phyloP scores from a whole-genome alignment of 2,329 filamentous ascomycete species.

The Cercospora zeae-maydis region DNA sequence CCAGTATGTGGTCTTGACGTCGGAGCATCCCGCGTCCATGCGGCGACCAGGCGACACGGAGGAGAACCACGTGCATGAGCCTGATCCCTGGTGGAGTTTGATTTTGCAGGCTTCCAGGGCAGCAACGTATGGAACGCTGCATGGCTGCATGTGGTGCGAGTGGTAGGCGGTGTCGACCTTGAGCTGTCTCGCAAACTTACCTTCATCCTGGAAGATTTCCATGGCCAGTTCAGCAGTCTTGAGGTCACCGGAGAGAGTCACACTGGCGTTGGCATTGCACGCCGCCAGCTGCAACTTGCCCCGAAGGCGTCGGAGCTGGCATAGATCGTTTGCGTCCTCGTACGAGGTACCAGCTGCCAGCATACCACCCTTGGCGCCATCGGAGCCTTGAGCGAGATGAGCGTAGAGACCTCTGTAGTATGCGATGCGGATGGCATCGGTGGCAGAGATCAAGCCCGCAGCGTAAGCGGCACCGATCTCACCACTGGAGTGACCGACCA shows the following conservation, averaged over 20 bases:
- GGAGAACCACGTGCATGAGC: neutral
- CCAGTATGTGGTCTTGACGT: constrained; percentile 43
- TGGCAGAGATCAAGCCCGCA: neutral
- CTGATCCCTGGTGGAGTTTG: neutral
- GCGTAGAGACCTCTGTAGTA: neutral
- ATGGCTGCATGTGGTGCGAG: constrained; percentile 36
- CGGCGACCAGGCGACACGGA: neutral
- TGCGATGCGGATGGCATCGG: neutral
- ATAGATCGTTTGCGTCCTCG: neutral
- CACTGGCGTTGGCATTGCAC: constrained; percentile 27
- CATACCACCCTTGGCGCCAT: constrained; percentile 11
- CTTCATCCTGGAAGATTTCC: constrained; percentile 32
- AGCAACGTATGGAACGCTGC: neutral
- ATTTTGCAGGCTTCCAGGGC: neutral
- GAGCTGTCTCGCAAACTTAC: constrained; percentile 41
- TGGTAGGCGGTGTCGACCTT: constrained; percentile 45
- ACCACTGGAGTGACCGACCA: neutral
- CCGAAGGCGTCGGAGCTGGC: neutral
- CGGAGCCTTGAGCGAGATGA: neutral
- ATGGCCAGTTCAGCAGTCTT: constrained; percentile 36
- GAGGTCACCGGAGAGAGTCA: constrained; percentile 46
- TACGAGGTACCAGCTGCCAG: constrained; percentile 8
- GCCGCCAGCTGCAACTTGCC: constrained; percentile 17
- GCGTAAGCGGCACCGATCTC: neutral
- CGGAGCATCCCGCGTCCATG: neutral